These are phyloP conservation scores for Teunomyces stri DNA, from an alignment of 805 yeast species.

Conservation along the genomic window DNA sequence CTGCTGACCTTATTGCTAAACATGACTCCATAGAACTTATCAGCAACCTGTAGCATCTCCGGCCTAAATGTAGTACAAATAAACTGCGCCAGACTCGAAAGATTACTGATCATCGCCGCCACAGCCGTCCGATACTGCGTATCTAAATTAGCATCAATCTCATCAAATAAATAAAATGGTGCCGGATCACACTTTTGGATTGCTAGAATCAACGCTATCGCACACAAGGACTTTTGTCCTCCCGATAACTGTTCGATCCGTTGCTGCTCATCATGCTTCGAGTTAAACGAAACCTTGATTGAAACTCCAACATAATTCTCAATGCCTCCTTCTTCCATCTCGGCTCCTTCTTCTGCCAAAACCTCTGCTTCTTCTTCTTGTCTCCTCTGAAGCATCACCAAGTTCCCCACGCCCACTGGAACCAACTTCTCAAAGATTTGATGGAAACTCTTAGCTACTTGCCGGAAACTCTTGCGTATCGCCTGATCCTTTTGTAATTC, in stretches of 20 bases:
- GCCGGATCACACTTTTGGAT: conserved; percentile 96
- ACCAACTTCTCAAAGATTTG: conserved; percentile 77
- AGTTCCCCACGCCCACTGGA: conserved; percentile 75
- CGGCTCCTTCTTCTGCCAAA: conserved; percentile 14
- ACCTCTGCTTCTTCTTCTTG: conserved; percentile 8
- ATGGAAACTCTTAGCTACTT: conserved; percentile 70
- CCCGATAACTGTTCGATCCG: conserved; percentile 91
- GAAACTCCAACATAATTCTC: conserved; percentile 78
- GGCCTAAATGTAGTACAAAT: conserved; percentile 96
- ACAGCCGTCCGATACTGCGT: conserved; percentile 88
- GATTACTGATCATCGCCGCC: conserved; percentile 65
- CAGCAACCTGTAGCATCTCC: conserved; percentile 85
- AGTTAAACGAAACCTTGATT: conserved; percentile 85
- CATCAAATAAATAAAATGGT: conserved; percentile 94
- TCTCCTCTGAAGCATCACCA: conserved; percentile 56
- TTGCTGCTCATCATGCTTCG: conserved; percentile 80
- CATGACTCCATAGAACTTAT: conserved; percentile 83
- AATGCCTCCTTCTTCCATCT: conserved; percentile 22
- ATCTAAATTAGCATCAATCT: conserved; percentile 93
- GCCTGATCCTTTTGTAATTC: conserved; percentile 82
- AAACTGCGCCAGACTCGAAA: conserved; percentile 77
- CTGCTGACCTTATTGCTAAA: conserved; percentile 80
- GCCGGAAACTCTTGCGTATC: conserved; percentile 70
- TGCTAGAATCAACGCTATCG: conserved; percentile 88
- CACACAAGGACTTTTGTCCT: conserved; percentile 96